phyloP scores from a whole-genome alignment of 805 yeast genomes.

The Suhomyces prunicola region DNA sequence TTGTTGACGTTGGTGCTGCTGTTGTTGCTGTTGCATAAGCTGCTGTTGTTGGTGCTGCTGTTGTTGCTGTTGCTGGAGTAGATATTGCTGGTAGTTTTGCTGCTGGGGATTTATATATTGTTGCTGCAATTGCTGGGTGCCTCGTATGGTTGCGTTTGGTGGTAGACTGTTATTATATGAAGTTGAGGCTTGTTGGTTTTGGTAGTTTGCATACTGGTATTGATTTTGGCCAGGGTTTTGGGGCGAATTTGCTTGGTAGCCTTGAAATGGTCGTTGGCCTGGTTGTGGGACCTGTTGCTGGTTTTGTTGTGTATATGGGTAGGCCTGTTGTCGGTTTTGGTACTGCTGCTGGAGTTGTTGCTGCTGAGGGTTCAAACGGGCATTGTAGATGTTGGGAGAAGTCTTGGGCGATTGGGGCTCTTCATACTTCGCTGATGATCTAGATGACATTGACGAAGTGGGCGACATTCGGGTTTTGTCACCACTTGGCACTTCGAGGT shows the following conservation, averaged over 20 bases:
- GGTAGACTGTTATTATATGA: slow-evolving; percentile 5
- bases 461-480: slow-evolving; percentile 25
- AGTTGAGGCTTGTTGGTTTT: slow-evolving; percentile 6
- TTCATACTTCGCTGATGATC: slow-evolving; percentile 28
- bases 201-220: slow-evolving; percentile 10
- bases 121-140: slow-evolving; percentile 10
- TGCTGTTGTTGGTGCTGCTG: slow-evolving; percentile 1
- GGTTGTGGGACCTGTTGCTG: slow-evolving; percentile 3
- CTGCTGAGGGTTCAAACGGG: slow-evolving; percentile 8
- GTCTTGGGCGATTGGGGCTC: slow-evolving; percentile 42
- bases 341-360: slow-evolving; percentile 9
- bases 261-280: slow-evolving; percentile 7
- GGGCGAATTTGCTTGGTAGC: slow-evolving; percentile 11
- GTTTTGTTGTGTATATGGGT: neutral
- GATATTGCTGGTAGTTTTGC: slow-evolving; percentile 2
- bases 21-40: neutral
- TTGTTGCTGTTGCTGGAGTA: slow-evolving; percentile 4
- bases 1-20: slow-evolving; percentile 4
- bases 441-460: slow-evolving; percentile 35
- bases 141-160: slow-evolving; percentile 13
- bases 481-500: slow-evolving; percentile 5
- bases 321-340: slow-evolving; percentile 4
- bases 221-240: slow-evolving; percentile 9
- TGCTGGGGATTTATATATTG: slow-evolving; percentile 1
- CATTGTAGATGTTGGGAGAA: slow-evolving; percentile 23